Conservation (phyloP, 441 rosid genomes). For the Populus hybrid region DNA sequence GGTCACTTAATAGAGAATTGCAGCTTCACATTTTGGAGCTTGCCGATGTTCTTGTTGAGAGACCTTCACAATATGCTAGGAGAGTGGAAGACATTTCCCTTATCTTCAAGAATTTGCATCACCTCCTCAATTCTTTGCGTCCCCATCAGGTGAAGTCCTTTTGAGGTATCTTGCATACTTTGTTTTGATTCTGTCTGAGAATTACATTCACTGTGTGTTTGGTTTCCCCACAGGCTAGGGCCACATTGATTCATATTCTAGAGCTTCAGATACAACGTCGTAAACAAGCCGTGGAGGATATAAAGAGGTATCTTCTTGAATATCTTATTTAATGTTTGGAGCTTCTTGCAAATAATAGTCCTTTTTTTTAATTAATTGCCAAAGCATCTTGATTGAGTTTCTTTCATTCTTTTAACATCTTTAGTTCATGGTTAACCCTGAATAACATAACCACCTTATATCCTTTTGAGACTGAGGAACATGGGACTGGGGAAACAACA, state of each 20-base stretch:
- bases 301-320: conserved; percentile 59
- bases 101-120: conserved; percentile 89
- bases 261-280: conserved; percentile 86
- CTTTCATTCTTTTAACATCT: neutral
- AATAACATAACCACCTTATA: neutral
- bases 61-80: conserved; percentile 95
- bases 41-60: conserved; percentile 93
- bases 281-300: conserved; percentile 91
- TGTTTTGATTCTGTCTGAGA: conserved; percentile 11
- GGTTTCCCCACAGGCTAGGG: conserved; percentile 61
- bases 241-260: conserved; percentile 83
- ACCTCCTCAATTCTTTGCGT: conserved; percentile 88
- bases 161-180: neutral
- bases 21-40: conserved; percentile 92
- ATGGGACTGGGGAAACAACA: neutral
- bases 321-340: neutral
- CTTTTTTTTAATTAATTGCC: neutral
- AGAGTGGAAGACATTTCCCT: conserved; percentile 91
- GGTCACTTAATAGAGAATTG: conserved; percentile 76
- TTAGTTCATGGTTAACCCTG: neutral
- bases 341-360: neutral
- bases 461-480: neutral
- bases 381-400: neutral
- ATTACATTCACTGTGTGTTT: neutral
- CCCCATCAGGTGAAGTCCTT: conserved; percentile 70